phyloP scores from a whole-genome alignment of 2,329 filamentous ascomycete genomes.

The Chlorencoelia australis region DNA sequence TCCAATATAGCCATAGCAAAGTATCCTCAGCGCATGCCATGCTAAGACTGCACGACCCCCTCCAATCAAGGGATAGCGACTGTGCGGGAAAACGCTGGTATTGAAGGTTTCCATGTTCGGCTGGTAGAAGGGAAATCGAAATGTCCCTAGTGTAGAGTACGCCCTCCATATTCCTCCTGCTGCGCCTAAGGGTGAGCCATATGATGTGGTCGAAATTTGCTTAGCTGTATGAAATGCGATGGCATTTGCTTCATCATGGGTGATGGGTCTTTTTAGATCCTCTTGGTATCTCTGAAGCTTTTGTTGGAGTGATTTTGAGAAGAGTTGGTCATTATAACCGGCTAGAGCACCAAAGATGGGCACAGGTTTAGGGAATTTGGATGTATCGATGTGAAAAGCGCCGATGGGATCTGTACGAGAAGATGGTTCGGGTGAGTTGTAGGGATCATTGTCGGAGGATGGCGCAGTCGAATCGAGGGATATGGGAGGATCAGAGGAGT shows the following conservation, averaged over 20 bases:
- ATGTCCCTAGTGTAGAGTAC: slow-evolving; percentile 14
- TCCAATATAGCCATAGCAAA: slow-evolving; percentile 18
- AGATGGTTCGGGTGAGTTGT: slow-evolving; percentile 6
- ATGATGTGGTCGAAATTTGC: slow-evolving; percentile 20
- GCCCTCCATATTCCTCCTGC: slow-evolving; percentile 19
- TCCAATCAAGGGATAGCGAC: slow-evolving; percentile 7
- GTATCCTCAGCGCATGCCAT: slow-evolving; percentile 19
- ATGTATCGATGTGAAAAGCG: slow-evolving; percentile 5
- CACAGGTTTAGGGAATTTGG: slow-evolving; percentile 18
- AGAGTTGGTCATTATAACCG: slow-evolving; percentile 13
- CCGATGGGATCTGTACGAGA: not conserved
- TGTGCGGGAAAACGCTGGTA: slow-evolving; percentile 12
- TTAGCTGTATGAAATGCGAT: slow-evolving; percentile 22
- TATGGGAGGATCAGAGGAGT: slow-evolving; percentile 12
- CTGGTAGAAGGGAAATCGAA: slow-evolving; percentile 24
- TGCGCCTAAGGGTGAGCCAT: slow-evolving; percentile 15
- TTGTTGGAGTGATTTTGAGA: slow-evolving; percentile 1
- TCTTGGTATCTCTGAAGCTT: slow-evolving; percentile 4
- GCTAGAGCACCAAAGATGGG: slow-evolving; percentile 18
- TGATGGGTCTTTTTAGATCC: slow-evolving; percentile 15
- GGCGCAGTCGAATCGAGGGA: slow-evolving; percentile 18
- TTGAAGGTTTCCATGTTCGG: slow-evolving; percentile 21
- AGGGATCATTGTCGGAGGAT: slow-evolving; percentile 21
- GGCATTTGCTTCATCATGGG: slow-evolving; percentile 22
- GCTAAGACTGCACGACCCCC: slow-evolving; percentile 10